Evolutionary conservation across 2,329 filamentous ascomycete species (phyloP).

Genomic region (Colletotrichum simmondsii): DNA sequence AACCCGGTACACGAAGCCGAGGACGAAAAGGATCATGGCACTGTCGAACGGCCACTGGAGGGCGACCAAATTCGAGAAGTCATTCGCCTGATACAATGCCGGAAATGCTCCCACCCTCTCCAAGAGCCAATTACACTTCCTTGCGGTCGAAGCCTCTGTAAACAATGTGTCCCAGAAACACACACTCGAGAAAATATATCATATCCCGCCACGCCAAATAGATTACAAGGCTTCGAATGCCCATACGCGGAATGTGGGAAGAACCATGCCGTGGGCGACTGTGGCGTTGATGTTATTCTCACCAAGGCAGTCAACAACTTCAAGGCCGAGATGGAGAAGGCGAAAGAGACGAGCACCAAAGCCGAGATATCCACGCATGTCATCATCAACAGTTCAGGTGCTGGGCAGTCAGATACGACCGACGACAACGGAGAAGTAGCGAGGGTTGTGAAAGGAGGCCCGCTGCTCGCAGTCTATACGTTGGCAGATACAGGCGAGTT

Average conservation of each 20-base stretch:
- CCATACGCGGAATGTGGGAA: constrained; percentile 73
- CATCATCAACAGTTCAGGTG: constrained; percentile 26
- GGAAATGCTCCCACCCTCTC: constrained; percentile 76
- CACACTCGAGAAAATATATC: constrained; percentile 77
- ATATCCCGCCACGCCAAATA: constrained; percentile 76
- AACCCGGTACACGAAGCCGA: constrained; percentile 33
- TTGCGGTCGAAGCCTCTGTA: constrained; percentile 84
- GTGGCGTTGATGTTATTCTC: constrained; percentile 79
- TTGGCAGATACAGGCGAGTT: constrained; percentile 73
- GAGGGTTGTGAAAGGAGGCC: constrained; percentile 62
- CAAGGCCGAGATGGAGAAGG: constrained; percentile 60
- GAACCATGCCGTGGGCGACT: constrained; percentile 83
- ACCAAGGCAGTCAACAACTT: constrained; percentile 76
- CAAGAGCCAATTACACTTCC: constrained; percentile 79
- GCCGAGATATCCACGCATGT: constrained; percentile 52
- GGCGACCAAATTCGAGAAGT: constrained; percentile 69
- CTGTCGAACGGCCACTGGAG: constrained; percentile 30
- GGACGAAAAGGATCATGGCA: constrained; percentile 33
- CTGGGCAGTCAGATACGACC: constrained; percentile 43
- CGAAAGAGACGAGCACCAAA: constrained; percentile 45
- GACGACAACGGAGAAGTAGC: constrained; percentile 45
- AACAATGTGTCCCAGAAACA: constrained; percentile 75
- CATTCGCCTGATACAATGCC: constrained; percentile 82
- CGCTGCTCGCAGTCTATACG: constrained; percentile 73
- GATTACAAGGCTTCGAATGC: constrained; percentile 79